Evolutionary conservation across 805 yeast genomes (phyloP).

Genomic region (Ogataea sp.): DNA sequence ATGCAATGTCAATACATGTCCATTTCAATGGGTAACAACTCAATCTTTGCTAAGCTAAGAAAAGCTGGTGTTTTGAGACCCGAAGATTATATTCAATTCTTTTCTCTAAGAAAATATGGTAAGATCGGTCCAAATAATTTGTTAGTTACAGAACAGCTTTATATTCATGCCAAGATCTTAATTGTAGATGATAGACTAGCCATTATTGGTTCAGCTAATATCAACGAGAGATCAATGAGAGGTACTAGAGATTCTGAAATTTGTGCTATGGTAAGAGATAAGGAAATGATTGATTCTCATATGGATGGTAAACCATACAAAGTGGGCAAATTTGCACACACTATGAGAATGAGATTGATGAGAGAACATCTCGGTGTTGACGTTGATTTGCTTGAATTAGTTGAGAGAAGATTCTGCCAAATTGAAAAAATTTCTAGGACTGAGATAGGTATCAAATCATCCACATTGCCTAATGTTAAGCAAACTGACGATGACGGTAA

Average conservation of each 20-base stretch:
- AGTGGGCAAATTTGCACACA: conserved; percentile 86
- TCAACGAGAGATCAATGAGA: conserved; percentile 92
- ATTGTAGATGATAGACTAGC: conserved; percentile 91
- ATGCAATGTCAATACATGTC: conserved; percentile 96
- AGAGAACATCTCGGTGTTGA: conserved; percentile 95
- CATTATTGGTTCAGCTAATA: conserved; percentile 94
- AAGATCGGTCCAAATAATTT: conserved; percentile 68
- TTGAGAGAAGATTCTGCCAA: conserved; percentile 60
- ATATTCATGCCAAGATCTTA: conserved; percentile 88
- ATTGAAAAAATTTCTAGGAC: conserved; percentile 39
- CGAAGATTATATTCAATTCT: conserved; percentile 85
- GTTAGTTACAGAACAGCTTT: conserved; percentile 82
- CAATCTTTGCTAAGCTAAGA: conserved; percentile 76
- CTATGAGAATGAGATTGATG: conserved; percentile 85
- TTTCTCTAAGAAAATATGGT: conserved; percentile 93
- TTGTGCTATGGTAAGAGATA: conserved; percentile 82
- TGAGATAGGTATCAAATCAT: conserved; percentile 32
- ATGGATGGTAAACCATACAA: conserved; percentile 80
- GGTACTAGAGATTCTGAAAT: conserved; percentile 94
- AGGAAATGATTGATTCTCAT: conserved; percentile 53
- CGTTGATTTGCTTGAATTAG: conserved; percentile 74
- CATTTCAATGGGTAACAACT: conserved; percentile 81
- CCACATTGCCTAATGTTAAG: conserved; percentile 31
- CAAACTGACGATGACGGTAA: no score
- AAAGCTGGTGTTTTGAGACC: conserved; percentile 73